phyloP scores from a whole-genome alignment of 371 early-diverging fungal species.

The Apophysomyces variabilis region DNA sequence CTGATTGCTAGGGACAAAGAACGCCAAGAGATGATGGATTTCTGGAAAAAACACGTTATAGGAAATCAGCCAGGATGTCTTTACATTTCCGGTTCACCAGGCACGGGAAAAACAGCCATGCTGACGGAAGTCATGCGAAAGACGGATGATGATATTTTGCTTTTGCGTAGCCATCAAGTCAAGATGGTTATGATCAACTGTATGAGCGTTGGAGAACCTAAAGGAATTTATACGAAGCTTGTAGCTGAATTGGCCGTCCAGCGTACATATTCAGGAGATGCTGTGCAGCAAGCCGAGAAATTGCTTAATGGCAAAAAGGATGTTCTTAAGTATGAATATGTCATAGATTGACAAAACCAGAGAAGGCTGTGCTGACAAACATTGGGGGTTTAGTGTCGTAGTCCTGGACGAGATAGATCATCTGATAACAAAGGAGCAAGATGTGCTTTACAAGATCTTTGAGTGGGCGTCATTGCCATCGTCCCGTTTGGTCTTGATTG shows the following conservation, averaged over 20 bases:
- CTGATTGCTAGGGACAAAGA: conserved; percentile 80
- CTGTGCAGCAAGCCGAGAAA: conserved; percentile 41
- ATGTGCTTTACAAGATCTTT: conserved; percentile 90
- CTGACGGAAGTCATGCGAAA: conserved; percentile 64
- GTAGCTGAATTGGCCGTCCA: conserved; percentile 53
- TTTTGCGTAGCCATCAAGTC: conserved; percentile 38
- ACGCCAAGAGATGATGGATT: conserved; percentile 58
- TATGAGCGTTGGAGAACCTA: conserved; percentile 79
- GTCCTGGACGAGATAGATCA: conserved; percentile 95
- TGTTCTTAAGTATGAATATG: conserved; percentile 44
- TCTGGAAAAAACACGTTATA: conserved; percentile 54
- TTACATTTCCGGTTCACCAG: conserved; percentile 92
- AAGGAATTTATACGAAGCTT: conserved; percentile 67
- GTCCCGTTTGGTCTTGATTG: conserved; percentile 80
- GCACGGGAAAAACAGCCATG: conserved; percentile 95
- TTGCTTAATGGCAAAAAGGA: conserved; percentile 41
- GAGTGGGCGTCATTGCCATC: conserved; percentile 69
- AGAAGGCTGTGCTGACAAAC: conserved; percentile 11
- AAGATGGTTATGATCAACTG: conserved; percentile 79
- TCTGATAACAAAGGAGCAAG: conserved; percentile 77
- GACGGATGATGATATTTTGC: conserved; percentile 33
- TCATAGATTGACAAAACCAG: neutral
- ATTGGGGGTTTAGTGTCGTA: conserved; percentile 58
- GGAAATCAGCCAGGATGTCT: conserved; percentile 63
- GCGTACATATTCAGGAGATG: conserved; percentile 24